These are phyloP conservation scores for Hypomontagnella monticulosa DNA, from an alignment of 495 filamentous ascomycete species.

Conservation along the genomic window DNA sequence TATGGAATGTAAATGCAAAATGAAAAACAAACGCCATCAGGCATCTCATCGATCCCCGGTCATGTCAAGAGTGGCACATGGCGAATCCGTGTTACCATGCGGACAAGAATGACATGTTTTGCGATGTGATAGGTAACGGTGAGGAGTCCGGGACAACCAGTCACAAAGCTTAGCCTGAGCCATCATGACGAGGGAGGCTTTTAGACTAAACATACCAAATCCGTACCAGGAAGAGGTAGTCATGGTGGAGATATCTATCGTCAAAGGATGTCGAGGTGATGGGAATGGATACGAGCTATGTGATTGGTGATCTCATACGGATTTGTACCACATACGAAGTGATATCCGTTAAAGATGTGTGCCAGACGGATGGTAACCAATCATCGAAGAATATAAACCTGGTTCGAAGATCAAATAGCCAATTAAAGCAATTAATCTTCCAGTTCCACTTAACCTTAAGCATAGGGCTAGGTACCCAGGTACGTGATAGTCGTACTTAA, in stretches of 20 bases:
- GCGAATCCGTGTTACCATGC: constrained; percentile 20
- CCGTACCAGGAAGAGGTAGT: background rate
- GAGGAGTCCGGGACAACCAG: constrained; percentile 17
- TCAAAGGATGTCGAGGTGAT: constrained; percentile 10
- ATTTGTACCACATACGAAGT: constrained; percentile 24
- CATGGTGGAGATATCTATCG: constrained; percentile 1
- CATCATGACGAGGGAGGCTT: constrained; percentile 25
- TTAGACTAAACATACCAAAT: constrained; percentile 14
- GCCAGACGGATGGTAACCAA: constrained; percentile 45
- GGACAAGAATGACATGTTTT: constrained; percentile 35
- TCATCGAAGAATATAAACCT: constrained; percentile 14
- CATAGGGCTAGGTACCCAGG: constrained; percentile 13
- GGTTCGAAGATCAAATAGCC: background rate
- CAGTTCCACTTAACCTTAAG: constrained; percentile 19
- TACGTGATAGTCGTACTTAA: constrained; percentile 12
- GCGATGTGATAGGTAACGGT: constrained; percentile 25
- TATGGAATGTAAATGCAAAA: background rate
- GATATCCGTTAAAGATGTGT: constrained; percentile 15
- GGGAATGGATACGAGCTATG: background rate
- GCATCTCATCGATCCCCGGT: background rate
- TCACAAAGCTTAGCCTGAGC: constrained; percentile 8
- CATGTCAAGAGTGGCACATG: constrained; percentile 30
- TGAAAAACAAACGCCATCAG: background rate
- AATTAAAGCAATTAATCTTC: constrained; percentile 7
- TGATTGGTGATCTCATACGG: constrained; percentile 15